These are phyloP conservation scores for Cymodocea nodosa DNA, from an alignment of 116 monocot species.

Conservation along the genomic window DNA sequence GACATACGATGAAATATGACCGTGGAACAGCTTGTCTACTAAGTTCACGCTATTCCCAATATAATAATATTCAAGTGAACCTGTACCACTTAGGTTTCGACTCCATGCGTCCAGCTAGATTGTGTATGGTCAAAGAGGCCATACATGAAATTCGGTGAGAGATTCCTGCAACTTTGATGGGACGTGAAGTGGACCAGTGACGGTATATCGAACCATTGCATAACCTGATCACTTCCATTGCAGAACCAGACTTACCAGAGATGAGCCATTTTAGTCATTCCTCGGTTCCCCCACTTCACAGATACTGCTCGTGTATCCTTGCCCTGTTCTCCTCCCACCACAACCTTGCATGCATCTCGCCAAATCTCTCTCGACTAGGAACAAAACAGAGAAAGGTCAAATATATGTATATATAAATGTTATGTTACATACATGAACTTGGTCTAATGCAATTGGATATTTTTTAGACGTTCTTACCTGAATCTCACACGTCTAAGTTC, in stretches of 20 bases:
- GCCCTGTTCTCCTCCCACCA: constrained; percentile 97
- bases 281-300: constrained; percentile 5
- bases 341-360: constrained; percentile 88
- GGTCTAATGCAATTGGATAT: not conserved
- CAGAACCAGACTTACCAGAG: not conserved
- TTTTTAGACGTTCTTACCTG: constrained; percentile 36
- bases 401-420: not conserved
- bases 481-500: constrained; percentile 82
- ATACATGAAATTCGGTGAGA: not conserved
- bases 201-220: no score
- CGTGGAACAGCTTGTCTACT: no score
- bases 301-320: constrained; percentile 87
- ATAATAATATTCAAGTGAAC: no score
- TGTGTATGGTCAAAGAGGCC: not conserved
- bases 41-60: no score
- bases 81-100: no score
- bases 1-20: no score
- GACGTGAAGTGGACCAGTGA: no score
- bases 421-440: not conserved
- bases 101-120: no score
- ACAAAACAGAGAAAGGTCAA: not conserved
- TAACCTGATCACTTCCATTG: not conserved
- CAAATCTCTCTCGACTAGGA: constrained; percentile 78
- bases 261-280: not conserved
- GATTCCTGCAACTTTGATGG: not conserved